A percentile compares a stretch with the other conserved stretches of the same genome.
Conservation (phyloP, 495 filamentous ascomycete genomes). For the Delitschia confertaspora region DNA sequence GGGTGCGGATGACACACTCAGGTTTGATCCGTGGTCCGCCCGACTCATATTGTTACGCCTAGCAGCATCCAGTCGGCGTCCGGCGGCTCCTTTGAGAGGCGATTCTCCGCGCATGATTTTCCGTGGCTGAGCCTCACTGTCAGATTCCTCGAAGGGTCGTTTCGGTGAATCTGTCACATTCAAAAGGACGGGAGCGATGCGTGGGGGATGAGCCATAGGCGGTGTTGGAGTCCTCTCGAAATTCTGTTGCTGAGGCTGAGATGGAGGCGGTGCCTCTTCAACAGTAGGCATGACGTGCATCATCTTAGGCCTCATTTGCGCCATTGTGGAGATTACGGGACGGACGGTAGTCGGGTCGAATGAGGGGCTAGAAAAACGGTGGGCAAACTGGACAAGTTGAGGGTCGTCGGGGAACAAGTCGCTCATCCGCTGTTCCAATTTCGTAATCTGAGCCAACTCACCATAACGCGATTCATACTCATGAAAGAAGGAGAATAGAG, state of each 20-base stretch:
- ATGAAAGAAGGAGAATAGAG: slow-evolving; percentile 82
- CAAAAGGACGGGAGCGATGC: slow-evolving; percentile 45
- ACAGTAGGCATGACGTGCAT: slow-evolving; percentile 39
- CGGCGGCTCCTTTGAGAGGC: slow-evolving; percentile 76
- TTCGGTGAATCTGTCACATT: slow-evolving; percentile 62
- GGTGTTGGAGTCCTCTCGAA: slow-evolving; percentile 5
- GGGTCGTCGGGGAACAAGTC: slow-evolving; percentile 87
- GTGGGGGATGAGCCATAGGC: slow-evolving; percentile 35
- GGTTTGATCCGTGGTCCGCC: slow-evolving; percentile 2
- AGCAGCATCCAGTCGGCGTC: slow-evolving; percentile 72
- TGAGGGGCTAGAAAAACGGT: slow-evolving; percentile 56
- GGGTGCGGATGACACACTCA: slow-evolving; percentile 10
- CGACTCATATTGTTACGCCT: slow-evolving; percentile 40
- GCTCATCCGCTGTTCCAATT: slow-evolving; percentile 83
- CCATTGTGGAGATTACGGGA: slow-evolving; percentile 70
- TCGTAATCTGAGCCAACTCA: slow-evolving; percentile 77
- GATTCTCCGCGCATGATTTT: slow-evolving; percentile 77
- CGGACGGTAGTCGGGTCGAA: slow-evolving; percentile 72
- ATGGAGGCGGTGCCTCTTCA: slow-evolving; percentile 30
- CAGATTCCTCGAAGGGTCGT: slow-evolving; percentile 61
- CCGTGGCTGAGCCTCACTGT: slow-evolving; percentile 61
- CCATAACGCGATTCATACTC: slow-evolving; percentile 91
- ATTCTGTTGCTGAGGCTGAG: slow-evolving; percentile 1
- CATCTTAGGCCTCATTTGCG: slow-evolving; percentile 60
- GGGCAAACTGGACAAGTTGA: slow-evolving; percentile 61